Evolutionary conservation across 1,284 basidiomycete genomes (phyloP), one percentile per base, ranked within the genome.

Genomic region (Cutaneotrichosporon cavernicola): DNA sequence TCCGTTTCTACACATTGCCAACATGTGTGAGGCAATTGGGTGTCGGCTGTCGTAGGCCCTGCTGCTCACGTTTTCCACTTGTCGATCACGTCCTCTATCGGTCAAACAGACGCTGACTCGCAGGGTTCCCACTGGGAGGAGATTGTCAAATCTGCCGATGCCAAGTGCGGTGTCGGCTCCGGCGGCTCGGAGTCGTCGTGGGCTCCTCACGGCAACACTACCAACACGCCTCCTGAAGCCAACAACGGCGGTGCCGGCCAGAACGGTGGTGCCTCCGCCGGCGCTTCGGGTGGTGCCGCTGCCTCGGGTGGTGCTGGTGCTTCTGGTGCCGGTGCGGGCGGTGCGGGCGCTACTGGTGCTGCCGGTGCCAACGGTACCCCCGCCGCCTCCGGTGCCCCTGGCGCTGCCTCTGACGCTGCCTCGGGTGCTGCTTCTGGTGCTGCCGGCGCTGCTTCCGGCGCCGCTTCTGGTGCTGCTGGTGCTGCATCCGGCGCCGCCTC

Each of bases 91-190:
- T 30, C 30, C 49, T 5, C 49, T 2, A 21, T 5, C 11, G 13
- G 4, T 22, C 21, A 26, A 47, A 21, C 18, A 11, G 14, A 16
- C 18, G 55, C 58, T 56, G 58, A 60, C 59, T 3, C 22, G 4
- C 58, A 67, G 66, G 63, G 58, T 43, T 22, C 14, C 16, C 38
- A 60, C 30, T 67, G 61, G 61, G 53, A 61, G 43, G 53, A n/a
- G 6, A 63, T 61, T 22, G 46, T 62, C 16, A 34, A 5, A 18
- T 18, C 4, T 10, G 36, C 31, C 22, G 56, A 47, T 21, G 18
- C 16, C 10, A 32, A 36, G 18, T 64, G 63, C 55, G 51, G 51
- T n/a, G 59, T 26, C 11, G 59, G 51, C 50, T 4, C 31, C 21
- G 36, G 36, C 26, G 55, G 55, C 38, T 11, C 7, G 16, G 31